Conservation (phyloP, 371 early-diverging fungal genomes). For the Conidiobolus incongruus region DNA sequence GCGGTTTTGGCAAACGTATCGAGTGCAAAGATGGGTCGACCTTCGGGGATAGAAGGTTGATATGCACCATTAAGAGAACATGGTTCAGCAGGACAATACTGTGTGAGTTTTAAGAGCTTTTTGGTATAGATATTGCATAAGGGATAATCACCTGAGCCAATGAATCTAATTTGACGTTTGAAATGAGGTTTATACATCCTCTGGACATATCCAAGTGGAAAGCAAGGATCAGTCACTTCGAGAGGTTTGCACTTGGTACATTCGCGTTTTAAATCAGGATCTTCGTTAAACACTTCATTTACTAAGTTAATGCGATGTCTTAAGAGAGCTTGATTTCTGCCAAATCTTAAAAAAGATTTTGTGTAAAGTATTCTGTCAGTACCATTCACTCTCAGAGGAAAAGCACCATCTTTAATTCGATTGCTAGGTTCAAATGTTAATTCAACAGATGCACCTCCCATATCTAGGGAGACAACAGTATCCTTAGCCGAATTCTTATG, state of each 20-base stretch:
- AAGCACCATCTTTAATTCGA: neutral
- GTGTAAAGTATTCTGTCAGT: constrained; percentile 1
- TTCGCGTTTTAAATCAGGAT: neutral
- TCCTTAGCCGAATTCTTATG: neutral
- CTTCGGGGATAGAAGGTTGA: constrained; percentile 1
- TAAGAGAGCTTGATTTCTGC: constrained; percentile 1
- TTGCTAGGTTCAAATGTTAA: constrained; percentile 3
- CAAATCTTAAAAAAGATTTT: constrained; percentile 3
- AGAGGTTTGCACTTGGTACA: too few species aligned
- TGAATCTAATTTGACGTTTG: neutral
- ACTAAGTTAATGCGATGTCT: neutral
- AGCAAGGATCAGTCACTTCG: neutral
- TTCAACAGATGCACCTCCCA: constrained; percentile 4
- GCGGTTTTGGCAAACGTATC: constrained; percentile 1
- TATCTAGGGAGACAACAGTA: neutral
- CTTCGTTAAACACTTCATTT: neutral
- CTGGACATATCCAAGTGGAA: neutral
- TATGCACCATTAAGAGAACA: constrained; percentile 4
- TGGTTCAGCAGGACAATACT: constrained; percentile 4
- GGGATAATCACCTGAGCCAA: constrained; percentile 1
- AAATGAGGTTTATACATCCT: too few species aligned
- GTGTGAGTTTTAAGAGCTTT: neutral
- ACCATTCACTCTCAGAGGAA: constrained; percentile 1
- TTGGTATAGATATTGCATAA: neutral
- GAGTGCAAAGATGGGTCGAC: constrained; percentile 1